Conservation (phyloP, 2,329 filamentous ascomycete species). For the Septoria petroselini region DNA sequence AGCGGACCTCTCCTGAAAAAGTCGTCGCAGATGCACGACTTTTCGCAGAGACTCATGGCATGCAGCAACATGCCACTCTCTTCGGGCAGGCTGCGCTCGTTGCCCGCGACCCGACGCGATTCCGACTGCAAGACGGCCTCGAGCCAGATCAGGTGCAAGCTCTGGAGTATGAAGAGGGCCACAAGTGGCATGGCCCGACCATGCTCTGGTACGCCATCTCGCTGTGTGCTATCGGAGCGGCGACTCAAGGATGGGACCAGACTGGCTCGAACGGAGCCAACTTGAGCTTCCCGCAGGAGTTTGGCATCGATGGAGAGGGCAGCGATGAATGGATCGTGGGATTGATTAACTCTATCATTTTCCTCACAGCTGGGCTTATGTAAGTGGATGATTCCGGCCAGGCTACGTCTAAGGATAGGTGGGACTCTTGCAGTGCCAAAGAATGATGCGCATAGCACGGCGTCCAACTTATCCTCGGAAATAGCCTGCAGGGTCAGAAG, state of each 20-base stretch:
- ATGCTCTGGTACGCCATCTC: conserved; percentile 64
- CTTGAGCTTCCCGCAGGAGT: conserved; percentile 33
- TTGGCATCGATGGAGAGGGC: conserved; percentile 31
- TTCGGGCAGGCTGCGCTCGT: conserved; percentile 57
- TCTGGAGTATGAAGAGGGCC: conserved; percentile 60
- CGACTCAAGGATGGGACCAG: conserved; percentile 38
- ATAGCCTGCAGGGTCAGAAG: too few relatives aligned
- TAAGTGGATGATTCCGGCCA: too few relatives aligned
- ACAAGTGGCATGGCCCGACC: conserved; percentile 65
- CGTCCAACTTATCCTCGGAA: too few relatives aligned
- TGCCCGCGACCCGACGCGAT: conserved; percentile 65
- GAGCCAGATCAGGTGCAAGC: conserved; percentile 57
- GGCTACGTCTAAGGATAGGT: too few relatives aligned
- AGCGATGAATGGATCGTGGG: conserved; percentile 38
- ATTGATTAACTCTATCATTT: conserved; percentile 53
- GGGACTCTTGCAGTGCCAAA: too few relatives aligned
- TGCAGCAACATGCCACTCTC: conserved; percentile 40
- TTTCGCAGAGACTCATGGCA: conserved; percentile 37
- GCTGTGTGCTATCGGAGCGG: conserved; percentile 36
- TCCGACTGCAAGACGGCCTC: conserved; percentile 61
- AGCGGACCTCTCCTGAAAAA: conserved; percentile 39
- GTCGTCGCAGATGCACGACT: conserved; percentile 36
- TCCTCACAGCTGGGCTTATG: conserved; percentile 45
- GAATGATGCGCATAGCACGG: too few relatives aligned
- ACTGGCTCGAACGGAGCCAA: conserved; percentile 37